These are phyloP conservation scores for Colletotrichum simmondsii DNA, from an alignment of 2,329 filamentous ascomycete genomes.

Conservation along the genomic window DNA sequence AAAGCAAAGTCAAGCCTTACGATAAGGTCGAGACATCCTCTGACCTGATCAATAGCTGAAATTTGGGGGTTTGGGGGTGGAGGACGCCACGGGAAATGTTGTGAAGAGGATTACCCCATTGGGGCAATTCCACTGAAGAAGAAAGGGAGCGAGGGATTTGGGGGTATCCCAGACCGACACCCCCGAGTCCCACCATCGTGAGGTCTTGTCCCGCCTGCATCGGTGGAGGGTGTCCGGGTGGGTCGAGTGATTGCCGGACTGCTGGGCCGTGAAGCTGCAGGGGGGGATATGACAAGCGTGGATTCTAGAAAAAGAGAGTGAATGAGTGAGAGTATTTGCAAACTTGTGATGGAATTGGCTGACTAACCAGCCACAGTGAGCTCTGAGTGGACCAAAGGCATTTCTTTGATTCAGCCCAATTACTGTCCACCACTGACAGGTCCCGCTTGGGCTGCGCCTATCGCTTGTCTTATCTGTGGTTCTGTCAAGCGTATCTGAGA, in stretches of 20 bases:
- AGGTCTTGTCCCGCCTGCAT: slow-evolving; percentile 32
- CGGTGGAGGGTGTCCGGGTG: slow-evolving; percentile 14
- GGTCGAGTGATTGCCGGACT: slow-evolving; percentile 30
- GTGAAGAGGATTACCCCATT: slow-evolving; percentile 31
- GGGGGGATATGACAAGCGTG: not conserved
- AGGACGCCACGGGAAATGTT: slow-evolving; percentile 7
- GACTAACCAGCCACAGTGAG: slow-evolving; percentile 27
- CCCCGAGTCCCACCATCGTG: slow-evolving; percentile 16
- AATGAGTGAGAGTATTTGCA: not conserved
- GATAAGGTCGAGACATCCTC: slow-evolving; percentile 22
- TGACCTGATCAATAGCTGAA: not conserved
- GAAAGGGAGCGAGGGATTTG: slow-evolving; percentile 1
- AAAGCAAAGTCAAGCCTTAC: slow-evolving; percentile 9
- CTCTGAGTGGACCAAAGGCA: slow-evolving; percentile 32
- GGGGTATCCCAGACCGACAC: slow-evolving; percentile 4
- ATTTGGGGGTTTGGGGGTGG: not conserved
- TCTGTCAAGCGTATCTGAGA: not conserved
- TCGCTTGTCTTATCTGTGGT: slow-evolving; percentile 25
- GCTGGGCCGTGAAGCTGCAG: slow-evolving; percentile 26
- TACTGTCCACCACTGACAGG: slow-evolving; percentile 32
- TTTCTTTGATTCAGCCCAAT: slow-evolving; percentile 37
- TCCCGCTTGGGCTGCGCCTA: slow-evolving; percentile 10
- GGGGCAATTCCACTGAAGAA: slow-evolving; percentile 17
- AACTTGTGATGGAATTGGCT: slow-evolving; percentile 1
- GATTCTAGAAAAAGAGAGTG: not conserved